phyloP scores from a whole-genome alignment of 345 rosid species.

The Gossypioides kirkii region DNA sequence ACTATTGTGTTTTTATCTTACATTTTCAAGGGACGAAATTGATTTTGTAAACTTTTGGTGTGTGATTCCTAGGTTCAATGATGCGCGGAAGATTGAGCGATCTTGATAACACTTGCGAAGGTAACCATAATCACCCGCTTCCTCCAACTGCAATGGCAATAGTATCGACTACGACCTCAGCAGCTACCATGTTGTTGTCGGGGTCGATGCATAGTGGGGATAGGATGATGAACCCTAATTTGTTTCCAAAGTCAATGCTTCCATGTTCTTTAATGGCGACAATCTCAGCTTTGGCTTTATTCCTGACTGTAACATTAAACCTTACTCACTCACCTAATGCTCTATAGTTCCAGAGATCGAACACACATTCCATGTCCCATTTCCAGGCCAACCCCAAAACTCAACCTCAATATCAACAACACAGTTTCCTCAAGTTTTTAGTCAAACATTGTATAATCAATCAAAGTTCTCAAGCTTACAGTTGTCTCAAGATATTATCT shows the following conservation, averaged over 20 bases:
- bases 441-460: constrained; percentile 67
- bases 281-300: constrained; percentile 91
- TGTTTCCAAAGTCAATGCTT: constrained; percentile 76
- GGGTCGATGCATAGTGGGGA: constrained; percentile 92
- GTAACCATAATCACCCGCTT: constrained; percentile 89
- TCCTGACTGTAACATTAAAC: constrained; percentile 91
- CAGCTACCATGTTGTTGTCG: constrained; percentile 81
- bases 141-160: constrained; percentile 91
- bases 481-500: constrained; percentile 43
- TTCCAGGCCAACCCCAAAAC: constrained; percentile 35
- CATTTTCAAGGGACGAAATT: neutral
- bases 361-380: constrained; percentile 38
- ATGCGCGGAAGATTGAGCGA: constrained; percentile 80
- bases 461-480: constrained; percentile 88
- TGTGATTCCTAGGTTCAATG: constrained; percentile 71
- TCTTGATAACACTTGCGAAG: constrained; percentile 86
- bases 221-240: constrained; percentile 74
- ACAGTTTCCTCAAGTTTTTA: constrained; percentile 53
- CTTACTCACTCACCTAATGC: constrained; percentile 70
- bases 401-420: constrained; percentile 18
- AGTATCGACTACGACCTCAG: constrained; percentile 90
- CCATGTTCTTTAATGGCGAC: constrained; percentile 93
- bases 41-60: neutral
- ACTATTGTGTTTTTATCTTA: too few species aligned
- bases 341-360: constrained; percentile 42